Evolutionary conservation across 345 rosid species (phyloP).

Genomic region (Linum tenue): DNA sequence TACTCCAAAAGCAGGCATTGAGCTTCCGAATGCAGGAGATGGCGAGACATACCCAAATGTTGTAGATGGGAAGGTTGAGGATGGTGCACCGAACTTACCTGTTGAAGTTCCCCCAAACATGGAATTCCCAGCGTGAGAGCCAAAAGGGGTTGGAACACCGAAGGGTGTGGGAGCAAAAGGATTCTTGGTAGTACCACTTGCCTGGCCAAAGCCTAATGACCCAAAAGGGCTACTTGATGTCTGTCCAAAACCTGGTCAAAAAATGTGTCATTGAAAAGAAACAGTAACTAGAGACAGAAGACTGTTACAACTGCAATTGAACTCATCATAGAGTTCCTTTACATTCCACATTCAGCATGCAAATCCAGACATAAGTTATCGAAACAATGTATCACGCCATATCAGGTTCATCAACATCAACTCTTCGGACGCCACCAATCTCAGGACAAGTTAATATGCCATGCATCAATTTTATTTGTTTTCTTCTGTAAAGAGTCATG

Average conservation of each 20-base stretch:
- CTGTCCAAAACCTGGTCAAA: slow-evolving; percentile 70
- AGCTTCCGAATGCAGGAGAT: slow-evolving; percentile 61
- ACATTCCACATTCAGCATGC: not conserved
- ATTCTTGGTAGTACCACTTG: slow-evolving; percentile 43
- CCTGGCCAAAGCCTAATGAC: slow-evolving; percentile 64
- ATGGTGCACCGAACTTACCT: slow-evolving; percentile 69
- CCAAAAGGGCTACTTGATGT: slow-evolving; percentile 60
- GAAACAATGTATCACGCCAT: too few relatives aligned
- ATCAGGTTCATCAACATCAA: too few relatives aligned
- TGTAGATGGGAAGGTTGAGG: slow-evolving; percentile 62
- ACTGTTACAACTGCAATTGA: not conserved
- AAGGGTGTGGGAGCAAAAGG: slow-evolving; percentile 70
- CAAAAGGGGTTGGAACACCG: slow-evolving; percentile 60
- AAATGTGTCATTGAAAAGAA: not conserved
- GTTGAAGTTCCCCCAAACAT: slow-evolving; percentile 83
- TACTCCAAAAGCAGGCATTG: slow-evolving; percentile 54
- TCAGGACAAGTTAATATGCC: too few relatives aligned
- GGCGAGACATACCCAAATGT: slow-evolving; percentile 66
- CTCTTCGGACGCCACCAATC: too few relatives aligned
- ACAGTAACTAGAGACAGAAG: not conserved
- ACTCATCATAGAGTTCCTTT: not conserved
- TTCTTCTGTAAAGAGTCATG: too few relatives aligned
- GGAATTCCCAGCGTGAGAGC: slow-evolving; percentile 65
- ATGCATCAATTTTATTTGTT: too few relatives aligned
- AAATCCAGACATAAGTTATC: too few relatives aligned